Percentiles rank a stretch among this genome's conserved stretches.
Evolutionary conservation across 495 filamentous ascomycete species (phyloP).

Genomic region (Pseudevernia furfuracea): DNA sequence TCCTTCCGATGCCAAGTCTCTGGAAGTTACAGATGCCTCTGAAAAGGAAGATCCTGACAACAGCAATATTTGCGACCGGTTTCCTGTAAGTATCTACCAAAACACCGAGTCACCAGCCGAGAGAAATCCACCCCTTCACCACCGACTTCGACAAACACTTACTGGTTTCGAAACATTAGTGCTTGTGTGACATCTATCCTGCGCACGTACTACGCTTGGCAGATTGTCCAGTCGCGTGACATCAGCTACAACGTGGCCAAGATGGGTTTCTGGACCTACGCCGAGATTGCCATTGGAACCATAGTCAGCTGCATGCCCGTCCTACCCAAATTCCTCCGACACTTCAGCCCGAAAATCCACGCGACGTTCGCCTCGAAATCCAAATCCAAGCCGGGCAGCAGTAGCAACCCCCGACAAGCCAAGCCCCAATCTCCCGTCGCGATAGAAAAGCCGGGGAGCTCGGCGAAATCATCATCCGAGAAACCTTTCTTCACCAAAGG

Average conservation of each 20-base stretch:
- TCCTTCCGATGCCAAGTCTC: conserved; percentile 21
- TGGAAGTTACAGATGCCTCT: conserved; percentile 21
- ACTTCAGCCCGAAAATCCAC: conserved; percentile 4
- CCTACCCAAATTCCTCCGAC: conserved; percentile 18
- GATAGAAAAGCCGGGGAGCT: too few species aligned
- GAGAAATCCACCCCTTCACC: not conserved
- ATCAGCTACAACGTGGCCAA: conserved; percentile 17
- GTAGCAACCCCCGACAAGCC: not conserved
- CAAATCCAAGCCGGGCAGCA: not conserved
- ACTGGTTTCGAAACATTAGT: not conserved
- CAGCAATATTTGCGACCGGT: conserved; percentile 19
- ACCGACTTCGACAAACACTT: not conserved
- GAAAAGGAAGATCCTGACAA: conserved; percentile 7
- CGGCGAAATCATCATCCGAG: too few species aligned
- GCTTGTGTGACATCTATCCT: conserved; percentile 20
- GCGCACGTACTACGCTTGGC: conserved; percentile 18
- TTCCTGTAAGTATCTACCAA: conserved; percentile 18
- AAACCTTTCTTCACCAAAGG: not conserved
- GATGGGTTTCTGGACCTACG: conserved; percentile 18
- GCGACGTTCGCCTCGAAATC: not conserved
- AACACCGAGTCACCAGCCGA: not conserved
- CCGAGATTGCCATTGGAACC: conserved; percentile 16
- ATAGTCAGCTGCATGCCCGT: conserved; percentile 21
- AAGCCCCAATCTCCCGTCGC: not conserved
- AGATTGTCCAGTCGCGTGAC: conserved; percentile 3